Evolutionary conservation across 1,284 basidiomycete species (phyloP).

Genomic region (Megacollybia platyphylla): DNA sequence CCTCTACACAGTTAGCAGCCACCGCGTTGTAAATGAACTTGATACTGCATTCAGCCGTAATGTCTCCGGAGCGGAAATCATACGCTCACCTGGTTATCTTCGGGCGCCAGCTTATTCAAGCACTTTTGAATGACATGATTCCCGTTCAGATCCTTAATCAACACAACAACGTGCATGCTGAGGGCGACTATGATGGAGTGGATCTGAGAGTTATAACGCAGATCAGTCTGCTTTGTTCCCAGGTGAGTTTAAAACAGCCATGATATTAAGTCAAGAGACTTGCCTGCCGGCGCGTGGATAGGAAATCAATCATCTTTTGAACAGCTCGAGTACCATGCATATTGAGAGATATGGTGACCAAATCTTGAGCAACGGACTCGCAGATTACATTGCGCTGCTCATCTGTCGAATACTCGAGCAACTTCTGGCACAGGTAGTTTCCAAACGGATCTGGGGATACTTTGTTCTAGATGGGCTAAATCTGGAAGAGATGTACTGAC

Average conservation of each 20-base stretch:
- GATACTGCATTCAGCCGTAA: conserved; percentile 2
- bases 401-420: conserved; percentile 95
- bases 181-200: conserved; percentile 95
- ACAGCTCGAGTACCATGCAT: conserved; percentile 99
- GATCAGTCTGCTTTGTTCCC: conserved; percentile 50
- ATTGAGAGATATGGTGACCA: conserved; percentile 97
- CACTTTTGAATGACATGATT: conserved; percentile 99
- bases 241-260: conserved; percentile 19
- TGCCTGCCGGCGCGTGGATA: conserved; percentile 89
- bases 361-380: conserved; percentile 93
- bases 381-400: conserved; percentile 97
- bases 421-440: conserved; percentile 98
- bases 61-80: not conserved
- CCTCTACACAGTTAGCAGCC: conserved; percentile 97
- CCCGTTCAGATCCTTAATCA: conserved; percentile 99
- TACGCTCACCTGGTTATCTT: conserved; percentile 84
- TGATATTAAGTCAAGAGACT: conserved; percentile 21
- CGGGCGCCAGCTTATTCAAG: conserved; percentile 91
- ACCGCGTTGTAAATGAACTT: conserved; percentile 99
- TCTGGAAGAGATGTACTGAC: conserved; percentile 22
- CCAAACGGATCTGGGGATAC: conserved; percentile 82
- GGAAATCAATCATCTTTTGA: conserved; percentile 99
- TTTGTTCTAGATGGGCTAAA: not conserved
- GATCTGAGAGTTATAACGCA: conserved; percentile 80
- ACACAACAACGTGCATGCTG: conserved; percentile 93